phyloP scores from a whole-genome alignment of 257 asterid genomes.

The Ilex asprella region DNA sequence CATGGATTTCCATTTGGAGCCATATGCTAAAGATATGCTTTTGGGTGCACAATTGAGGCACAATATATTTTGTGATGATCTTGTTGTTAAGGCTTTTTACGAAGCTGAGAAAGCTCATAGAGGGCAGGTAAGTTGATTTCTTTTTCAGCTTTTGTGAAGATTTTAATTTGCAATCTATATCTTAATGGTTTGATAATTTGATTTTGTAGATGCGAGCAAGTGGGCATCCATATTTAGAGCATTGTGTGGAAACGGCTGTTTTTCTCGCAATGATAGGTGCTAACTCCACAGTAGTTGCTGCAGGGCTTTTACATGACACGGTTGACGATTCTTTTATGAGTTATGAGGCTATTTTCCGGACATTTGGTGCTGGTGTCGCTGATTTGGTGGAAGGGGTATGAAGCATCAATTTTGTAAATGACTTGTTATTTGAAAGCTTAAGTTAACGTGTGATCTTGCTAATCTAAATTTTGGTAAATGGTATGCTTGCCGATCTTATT shows the following conservation, averaged over 20 bases:
- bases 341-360: conserved; percentile 43
- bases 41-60: conserved; percentile 68
- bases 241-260: conserved; percentile 85
- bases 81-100: conserved; percentile 69
- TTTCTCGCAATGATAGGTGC: conserved; percentile 78
- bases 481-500: too few relatives aligned
- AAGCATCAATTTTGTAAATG: not conserved
- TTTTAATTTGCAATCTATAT: not conserved
- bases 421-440: not conserved
- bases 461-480: too few relatives aligned
- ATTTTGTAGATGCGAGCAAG: conserved; percentile 69
- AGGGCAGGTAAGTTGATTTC: conserved; percentile 57
- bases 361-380: conserved; percentile 71
- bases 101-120: conserved; percentile 76
- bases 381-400: conserved; percentile 95
- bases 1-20: conserved; percentile 35
- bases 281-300: conserved; percentile 83
- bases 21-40: conserved; percentile 62
- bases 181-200: not conserved
- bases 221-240: conserved; percentile 94
- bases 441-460: not conserved
- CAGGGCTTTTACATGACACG: conserved; percentile 92
- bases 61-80: conserved; percentile 57
- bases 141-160: not conserved
- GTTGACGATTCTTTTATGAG: conserved; percentile 75